phyloP scores from a whole-genome alignment of 352 stramenopile genomes.

The Globisporangium cederbergense region DNA sequence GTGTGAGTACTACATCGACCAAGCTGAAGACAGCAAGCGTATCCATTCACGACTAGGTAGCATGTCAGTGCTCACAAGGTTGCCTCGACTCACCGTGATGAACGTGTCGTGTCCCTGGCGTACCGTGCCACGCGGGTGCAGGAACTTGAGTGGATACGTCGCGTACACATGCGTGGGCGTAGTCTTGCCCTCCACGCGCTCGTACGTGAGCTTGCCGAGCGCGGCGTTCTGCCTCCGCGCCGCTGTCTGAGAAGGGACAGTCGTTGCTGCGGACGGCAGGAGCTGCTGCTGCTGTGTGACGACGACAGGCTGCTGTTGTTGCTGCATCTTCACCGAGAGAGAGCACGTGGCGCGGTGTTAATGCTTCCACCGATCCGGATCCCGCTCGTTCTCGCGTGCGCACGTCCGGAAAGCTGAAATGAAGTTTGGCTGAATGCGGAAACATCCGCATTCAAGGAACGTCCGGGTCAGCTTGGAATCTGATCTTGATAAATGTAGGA shows the following conservation, averaged over 20 bases:
- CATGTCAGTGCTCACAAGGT: not conserved
- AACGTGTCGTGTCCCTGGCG: constrained; percentile 63
- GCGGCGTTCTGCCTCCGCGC: constrained; percentile 12
- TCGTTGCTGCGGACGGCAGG: not conserved
- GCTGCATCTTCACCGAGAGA: constrained; percentile 1
- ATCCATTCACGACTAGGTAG: not conserved
- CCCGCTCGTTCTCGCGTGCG: not conserved
- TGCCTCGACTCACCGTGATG: constrained; percentile 49
- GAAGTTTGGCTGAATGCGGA: not conserved
- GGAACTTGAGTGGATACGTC: constrained; percentile 86
- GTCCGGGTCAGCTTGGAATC: not conserved
- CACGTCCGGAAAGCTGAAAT: not conserved
- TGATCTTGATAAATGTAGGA: not conserved
- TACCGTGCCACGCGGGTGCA: constrained; percentile 65
- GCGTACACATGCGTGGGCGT: constrained; percentile 71
- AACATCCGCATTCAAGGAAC: constrained; percentile 1
- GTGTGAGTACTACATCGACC: not conserved
- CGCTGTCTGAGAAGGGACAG: constrained; percentile 4
- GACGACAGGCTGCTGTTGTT: not conserved
- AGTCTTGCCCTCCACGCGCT: constrained; percentile 61
- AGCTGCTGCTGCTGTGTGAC: not conserved
- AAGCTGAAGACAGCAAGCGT: not conserved
- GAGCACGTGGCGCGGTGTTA: not conserved
- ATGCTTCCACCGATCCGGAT: not conserved
- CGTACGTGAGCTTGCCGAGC: constrained; percentile 60